Base-by-base conservation (phyloP, 371 early-diverging fungal species). In the Mortierella sp. region DNA sequence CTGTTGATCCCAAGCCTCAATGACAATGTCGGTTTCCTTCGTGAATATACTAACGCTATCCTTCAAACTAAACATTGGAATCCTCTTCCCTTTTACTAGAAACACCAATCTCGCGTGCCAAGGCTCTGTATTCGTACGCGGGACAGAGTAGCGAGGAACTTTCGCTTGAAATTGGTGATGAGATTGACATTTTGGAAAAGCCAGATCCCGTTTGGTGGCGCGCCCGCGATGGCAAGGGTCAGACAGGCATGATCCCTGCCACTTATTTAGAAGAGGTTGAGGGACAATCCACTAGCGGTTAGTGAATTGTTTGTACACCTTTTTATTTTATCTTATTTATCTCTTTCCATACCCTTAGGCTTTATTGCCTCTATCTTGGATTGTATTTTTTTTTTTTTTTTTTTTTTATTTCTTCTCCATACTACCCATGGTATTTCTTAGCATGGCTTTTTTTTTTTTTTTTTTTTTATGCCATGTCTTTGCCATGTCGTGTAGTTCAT, bases 191-290 rank as follows among this genome's bases (percentile, higher is more conserved):
- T 63, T 72, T 86, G 53, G 84, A 85, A 29, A 83, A 84, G 44
- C 64, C 84, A 30, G 90, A 89, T 48, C 88, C 87, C 25, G 83
- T 85, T 47, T 89, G 90, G 90, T 89, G 88, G 89, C 84, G 82
- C 53, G 89, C 85, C 46, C 81, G 52, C 45, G 84, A 86, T 50
- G 84, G 81, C 28, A 81, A 82, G 45, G 90, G 90, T 19, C 66
- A 75, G 44, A 66, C 55, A 1, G 90, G 90, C 21, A 80, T 88
- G 46, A 85, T 89, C 52, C 90, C 90, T n/a, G 73, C 82, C 55
- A 84, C 85, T 28, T 88, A 85, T 79, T 87, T 89, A 26, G 84
- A 88, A 60, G 88, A 86, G 64, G 60, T 88, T 53, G 84, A 82
- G 51, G 81, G 62, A 19, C 70, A 69, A 46, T 62, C 77, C 72